These are phyloP conservation scores for Microsporum canis DNA, from an alignment of 2,329 filamentous ascomycete species.

Conservation along the genomic window DNA sequence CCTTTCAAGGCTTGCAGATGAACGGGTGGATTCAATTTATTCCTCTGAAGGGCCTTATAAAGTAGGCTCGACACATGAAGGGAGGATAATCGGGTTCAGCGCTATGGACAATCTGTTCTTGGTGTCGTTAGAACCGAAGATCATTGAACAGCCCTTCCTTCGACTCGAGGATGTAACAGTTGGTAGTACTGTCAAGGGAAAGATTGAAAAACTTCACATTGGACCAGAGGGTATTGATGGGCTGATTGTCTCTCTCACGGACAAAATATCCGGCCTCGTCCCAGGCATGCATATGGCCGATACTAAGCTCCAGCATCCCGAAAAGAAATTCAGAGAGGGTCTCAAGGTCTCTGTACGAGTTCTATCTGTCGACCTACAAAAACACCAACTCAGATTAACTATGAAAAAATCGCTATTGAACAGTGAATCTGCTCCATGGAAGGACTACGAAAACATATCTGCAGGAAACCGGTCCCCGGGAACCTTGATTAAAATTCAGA, in stretches of 20 bases:
- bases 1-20: conserved; percentile 83
- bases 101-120: conserved; percentile 75
- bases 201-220: conserved; percentile 72
- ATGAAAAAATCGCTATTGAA: conserved; percentile 92
- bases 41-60: conserved; percentile 67
- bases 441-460: conserved; percentile 60
- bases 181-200: conserved; percentile 68
- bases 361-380: conserved; percentile 63
- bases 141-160: conserved; percentile 80
- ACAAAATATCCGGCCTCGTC: conserved; percentile 81
- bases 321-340: conserved; percentile 89
- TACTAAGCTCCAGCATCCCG: conserved; percentile 74
- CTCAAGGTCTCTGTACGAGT: conserved; percentile 76
- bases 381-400: conserved; percentile 72
- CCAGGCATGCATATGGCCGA: conserved; percentile 83
- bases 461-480: conserved; percentile 71
- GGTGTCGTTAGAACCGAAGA: conserved; percentile 67
- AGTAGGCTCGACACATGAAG: conserved; percentile 64
- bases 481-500: conserved; percentile 70
- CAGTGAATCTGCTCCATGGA: conserved; percentile 69
- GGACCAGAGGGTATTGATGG: conserved; percentile 68
- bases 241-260: conserved; percentile 69
- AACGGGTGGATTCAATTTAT: conserved; percentile 73
- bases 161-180: conserved; percentile 82
- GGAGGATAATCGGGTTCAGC: conserved; percentile 77